phyloP scores from a whole-genome alignment of 805 yeast species.

The Candida bentonensis region DNA sequence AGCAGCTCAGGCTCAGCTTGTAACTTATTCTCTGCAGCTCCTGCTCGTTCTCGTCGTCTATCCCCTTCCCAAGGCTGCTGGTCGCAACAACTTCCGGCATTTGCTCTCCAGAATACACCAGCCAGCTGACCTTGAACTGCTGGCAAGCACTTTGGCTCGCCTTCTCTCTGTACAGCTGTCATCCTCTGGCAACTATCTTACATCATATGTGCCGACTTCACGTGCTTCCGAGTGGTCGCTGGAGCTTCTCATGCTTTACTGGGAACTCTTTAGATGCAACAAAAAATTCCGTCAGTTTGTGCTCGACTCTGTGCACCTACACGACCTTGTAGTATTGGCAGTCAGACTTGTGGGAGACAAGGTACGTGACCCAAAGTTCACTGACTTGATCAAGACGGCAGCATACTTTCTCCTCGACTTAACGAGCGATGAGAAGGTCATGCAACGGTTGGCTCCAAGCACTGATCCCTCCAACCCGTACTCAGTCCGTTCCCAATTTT shows the following conservation, averaged over 20 bases:
- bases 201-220: conserved; percentile 7
- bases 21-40: conserved; percentile 46
- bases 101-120: conserved; percentile 22
- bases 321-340: conserved; percentile 39
- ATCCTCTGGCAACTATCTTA: conserved; percentile 6
- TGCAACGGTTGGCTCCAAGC: conserved; percentile 11
- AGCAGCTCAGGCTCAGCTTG: conserved; percentile 23
- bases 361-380: conserved; percentile 19
- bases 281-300: conserved; percentile 22
- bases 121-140: conserved; percentile 21
- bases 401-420: conserved; percentile 19
- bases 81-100: conserved; percentile 19
- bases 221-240: conserved; percentile 29
- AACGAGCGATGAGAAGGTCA: conserved; percentile 15
- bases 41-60: conserved; percentile 47
- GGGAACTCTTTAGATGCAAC: conserved; percentile 73
- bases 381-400: conserved; percentile 19
- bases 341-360: conserved; percentile 44
- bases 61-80: conserved; percentile 35
- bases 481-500: neutral
- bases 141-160: conserved; percentile 17
- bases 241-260: conserved; percentile 48
- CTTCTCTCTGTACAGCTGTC: conserved; percentile 25
- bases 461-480: conserved; percentile 15
- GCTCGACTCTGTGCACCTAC: conserved; percentile 32